Evolutionary conservation across 2,329 filamentous ascomycete species (phyloP).

Genomic region (Aspergillus ustus): DNA sequence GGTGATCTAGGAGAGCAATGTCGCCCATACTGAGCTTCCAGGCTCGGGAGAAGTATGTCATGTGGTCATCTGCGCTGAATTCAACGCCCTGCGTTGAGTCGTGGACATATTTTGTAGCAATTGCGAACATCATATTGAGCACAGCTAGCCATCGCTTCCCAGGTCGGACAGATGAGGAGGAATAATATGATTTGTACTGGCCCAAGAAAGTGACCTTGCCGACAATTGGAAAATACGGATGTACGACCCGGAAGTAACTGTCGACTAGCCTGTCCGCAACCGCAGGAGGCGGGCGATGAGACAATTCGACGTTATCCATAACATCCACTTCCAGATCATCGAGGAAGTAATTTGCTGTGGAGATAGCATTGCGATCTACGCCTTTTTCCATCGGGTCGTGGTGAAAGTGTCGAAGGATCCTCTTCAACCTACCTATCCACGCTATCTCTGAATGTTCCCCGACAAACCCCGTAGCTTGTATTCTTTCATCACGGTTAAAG

Average conservation of each 20-base stretch:
- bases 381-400: slow-evolving; percentile 21
- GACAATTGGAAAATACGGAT: slow-evolving; percentile 49
- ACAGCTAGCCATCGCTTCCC: slow-evolving; percentile 48
- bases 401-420: slow-evolving; percentile 37
- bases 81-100: slow-evolving; percentile 33
- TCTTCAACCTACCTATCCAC: slow-evolving; percentile 49
- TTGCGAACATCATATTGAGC: slow-evolving; percentile 51
- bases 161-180: slow-evolving; percentile 36
- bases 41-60: slow-evolving; percentile 49
- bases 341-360: slow-evolving; percentile 44
- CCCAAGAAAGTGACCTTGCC: slow-evolving; percentile 44
- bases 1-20: slow-evolving; percentile 43
- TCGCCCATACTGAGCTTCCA: slow-evolving; percentile 45
- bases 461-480: slow-evolving; percentile 47
- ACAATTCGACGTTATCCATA: slow-evolving; percentile 41
- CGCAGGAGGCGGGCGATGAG: slow-evolving; percentile 40
- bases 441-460: slow-evolving; percentile 51
- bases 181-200: slow-evolving; percentile 45
- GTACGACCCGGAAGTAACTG: slow-evolving; percentile 44
- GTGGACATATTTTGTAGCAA: slow-evolving; percentile 43
- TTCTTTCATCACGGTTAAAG: slow-evolving; percentile 46
- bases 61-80: slow-evolving; percentile 38
- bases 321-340: slow-evolving; percentile 44
- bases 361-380: slow-evolving; percentile 32
- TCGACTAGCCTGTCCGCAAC: slow-evolving; percentile 47